Base-by-base conservation (phyloP, 768 basidiomycete species). In the Suillus discolor region DNA sequence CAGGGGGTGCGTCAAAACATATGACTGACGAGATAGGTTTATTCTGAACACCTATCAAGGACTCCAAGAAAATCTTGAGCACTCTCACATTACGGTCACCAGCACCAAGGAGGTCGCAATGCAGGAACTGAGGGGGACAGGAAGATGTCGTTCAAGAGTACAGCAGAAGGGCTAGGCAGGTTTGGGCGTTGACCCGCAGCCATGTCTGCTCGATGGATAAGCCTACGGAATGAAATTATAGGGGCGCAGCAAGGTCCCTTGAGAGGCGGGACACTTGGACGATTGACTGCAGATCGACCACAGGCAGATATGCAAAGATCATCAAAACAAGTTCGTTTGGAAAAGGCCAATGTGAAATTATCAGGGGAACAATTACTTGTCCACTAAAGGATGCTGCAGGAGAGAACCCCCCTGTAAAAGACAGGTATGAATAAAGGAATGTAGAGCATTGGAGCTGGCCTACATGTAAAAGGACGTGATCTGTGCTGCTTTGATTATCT, bases 101-200 rank as follows among this genome's bases (percentile, higher is more conserved):
- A 28, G 28, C 28, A 28, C 28, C 28, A 28, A 28, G 28, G 28
- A 28, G 28, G 28, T 28, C 28, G 28, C 28, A 28, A 28, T 3
- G 28, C 28, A 28, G 28, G 28, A 28, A 28, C 28, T 3, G 28
- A 28, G 28, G 28, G 28, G 28, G 2, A 3, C 28, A 28, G 28
- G 3, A 28, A 28, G 28, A 28, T 2, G 28, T 28, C 28, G 28
- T 28, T 28, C 15, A 3, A 41, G 41, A 41, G 57, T 60, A 65
- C n/a, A 65, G n/a, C 36, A 49, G 31, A 3, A 65, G 45, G 13
- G 64, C 44, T 34, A 28, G 16, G 44, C 57, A 65, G n/a, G 39
- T 59, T 36, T 57, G 36, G 18, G 49, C 45, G 13, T 60, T 31
- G 36, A 65, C 44, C 7, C 18, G 16, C 18, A 49, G 18, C 64